Base-by-base conservation (phyloP, 805 yeast species). In the Starmerella kuoi region DNA sequence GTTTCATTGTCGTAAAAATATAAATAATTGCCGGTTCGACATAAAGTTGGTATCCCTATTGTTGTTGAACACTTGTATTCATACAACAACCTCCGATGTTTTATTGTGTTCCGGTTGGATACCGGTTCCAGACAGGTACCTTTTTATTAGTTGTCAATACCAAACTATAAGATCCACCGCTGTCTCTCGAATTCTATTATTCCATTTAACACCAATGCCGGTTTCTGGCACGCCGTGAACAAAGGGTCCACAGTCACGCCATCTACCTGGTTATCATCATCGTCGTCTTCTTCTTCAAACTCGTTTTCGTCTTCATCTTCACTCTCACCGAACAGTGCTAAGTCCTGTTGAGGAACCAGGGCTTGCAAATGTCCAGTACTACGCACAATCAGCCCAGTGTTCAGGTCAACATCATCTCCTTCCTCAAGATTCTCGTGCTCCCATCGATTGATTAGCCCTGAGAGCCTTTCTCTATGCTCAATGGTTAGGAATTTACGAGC, bases 371-470 rank as follows among this genome's bases (percentile, higher is more conserved):
- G 54, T 26, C 54, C 54, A n/a, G 12, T 36, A 35, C 38, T 33
- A 14, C 20, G 28, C 8, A 51, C 45, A n/a, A 51, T 32, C 20
- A 31, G 34, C 25, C 46, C 51, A 14, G 54, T 46, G 23, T 24
- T 30, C 26, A 51, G 40, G 21, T 51, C 53, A 4, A 51, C 37
- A 24, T 39, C 49, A 34, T 51, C 54, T 17, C 53, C 53, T 28
- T 44, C 51, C n/a, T 47, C 51, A 5, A 9, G 30, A 24, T 35
- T 22, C n/a, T 11, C 32, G 34, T 32, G 27, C 30, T 38, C 51
- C 42, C 41, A 35, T 22, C 44, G 39, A 21, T 22, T 17, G 21
- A 46, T 25, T 5, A 51, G 39, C 22, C 28, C 40, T 15, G 19
- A 25, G 15, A 49, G 31, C 26, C 34, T 19, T 8, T 33, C 38